Evolutionary conservation across 768 basidiomycete species (phyloP).

Genomic region (Thelephora aurantiotincta): DNA sequence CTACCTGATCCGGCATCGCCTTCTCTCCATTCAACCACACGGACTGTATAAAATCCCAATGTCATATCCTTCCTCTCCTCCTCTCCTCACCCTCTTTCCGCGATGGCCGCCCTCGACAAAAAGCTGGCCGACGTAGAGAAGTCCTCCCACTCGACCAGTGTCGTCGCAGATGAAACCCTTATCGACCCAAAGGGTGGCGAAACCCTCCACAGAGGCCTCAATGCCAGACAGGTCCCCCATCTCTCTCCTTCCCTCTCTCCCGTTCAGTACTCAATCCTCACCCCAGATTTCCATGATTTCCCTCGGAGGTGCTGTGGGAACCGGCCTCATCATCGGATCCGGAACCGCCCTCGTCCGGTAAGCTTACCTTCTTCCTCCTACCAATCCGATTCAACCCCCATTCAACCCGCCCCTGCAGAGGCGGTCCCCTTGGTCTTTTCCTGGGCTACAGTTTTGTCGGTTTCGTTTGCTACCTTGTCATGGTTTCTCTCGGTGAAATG

Average conservation of each 20-base stretch:
- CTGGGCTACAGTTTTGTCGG: conserved; percentile 34
- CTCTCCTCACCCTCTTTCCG: too few species aligned
- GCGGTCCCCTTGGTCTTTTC: conserved; percentile 37
- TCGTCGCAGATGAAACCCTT: conserved; percentile 5
- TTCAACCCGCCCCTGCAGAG: conserved; percentile 7
- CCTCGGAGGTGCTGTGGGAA: conserved; percentile 21
- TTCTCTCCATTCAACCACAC: too few species aligned
- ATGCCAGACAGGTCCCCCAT: conserved; percentile 14
- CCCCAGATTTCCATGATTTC: conserved; percentile 23
- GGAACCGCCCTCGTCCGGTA: conserved; percentile 37
- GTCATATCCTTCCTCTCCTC: too few species aligned
- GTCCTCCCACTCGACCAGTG: neutral
- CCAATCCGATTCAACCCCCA: too few species aligned
- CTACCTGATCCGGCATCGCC: too few species aligned
- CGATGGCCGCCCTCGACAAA: too few species aligned
- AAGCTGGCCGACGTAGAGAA: neutral
- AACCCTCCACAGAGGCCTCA: conserved; percentile 20
- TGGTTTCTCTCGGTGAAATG: conserved; percentile 31
- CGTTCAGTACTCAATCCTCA: neutral
- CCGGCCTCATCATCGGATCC: conserved; percentile 25
- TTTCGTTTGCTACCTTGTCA: conserved; percentile 43
- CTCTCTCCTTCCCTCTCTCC: neutral
- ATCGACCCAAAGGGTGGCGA: conserved; percentile 14
- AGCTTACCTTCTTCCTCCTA: neutral
- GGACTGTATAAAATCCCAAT: too few species aligned